A percentile compares a stretch with the other conserved stretches of the same genome.
Evolutionary conservation across 1,139 yeast genomes (phyloP).

Genomic region (Zygoascus sp.): DNA sequence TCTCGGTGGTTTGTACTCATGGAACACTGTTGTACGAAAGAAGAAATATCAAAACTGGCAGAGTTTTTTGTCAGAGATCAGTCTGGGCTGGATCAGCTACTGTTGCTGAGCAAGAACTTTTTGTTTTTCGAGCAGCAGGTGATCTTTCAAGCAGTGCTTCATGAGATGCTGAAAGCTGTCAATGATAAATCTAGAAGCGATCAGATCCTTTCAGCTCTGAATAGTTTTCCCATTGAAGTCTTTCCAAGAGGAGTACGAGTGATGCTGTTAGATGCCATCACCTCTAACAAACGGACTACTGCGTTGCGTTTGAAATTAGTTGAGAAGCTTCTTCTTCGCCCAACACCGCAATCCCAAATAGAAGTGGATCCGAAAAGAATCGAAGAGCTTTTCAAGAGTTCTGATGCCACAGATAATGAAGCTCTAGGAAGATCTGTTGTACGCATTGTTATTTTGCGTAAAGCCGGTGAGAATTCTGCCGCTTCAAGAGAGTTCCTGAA

Average conservation of each 20-base stretch:
- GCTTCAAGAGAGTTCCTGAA: background rate
- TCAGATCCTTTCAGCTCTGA: background rate
- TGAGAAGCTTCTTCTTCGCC: background rate
- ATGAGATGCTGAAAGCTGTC: background rate
- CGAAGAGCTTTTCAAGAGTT: background rate
- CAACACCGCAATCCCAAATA: background rate
- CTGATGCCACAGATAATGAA: background rate
- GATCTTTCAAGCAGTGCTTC: background rate
- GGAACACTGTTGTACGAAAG: background rate
- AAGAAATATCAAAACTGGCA: background rate
- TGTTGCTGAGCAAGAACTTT: background rate
- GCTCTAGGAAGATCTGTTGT: background rate
- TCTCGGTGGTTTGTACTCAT: slow-evolving; percentile 8
- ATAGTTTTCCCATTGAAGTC: slow-evolving; percentile 2
- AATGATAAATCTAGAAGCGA: background rate
- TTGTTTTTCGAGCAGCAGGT: slow-evolving; percentile 8
- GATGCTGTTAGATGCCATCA: background rate
- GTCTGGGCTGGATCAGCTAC: background rate
- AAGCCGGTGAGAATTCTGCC: background rate
- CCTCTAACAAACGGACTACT: background rate
- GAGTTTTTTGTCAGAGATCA: background rate
- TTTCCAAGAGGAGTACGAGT: background rate
- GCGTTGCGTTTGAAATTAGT: background rate
- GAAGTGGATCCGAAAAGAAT: background rate
- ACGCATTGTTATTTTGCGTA: background rate